These are phyloP conservation scores for Ophiostoma quercus DNA, from an alignment of 2,329 filamentous ascomycete genomes.

Conservation along the genomic window DNA sequence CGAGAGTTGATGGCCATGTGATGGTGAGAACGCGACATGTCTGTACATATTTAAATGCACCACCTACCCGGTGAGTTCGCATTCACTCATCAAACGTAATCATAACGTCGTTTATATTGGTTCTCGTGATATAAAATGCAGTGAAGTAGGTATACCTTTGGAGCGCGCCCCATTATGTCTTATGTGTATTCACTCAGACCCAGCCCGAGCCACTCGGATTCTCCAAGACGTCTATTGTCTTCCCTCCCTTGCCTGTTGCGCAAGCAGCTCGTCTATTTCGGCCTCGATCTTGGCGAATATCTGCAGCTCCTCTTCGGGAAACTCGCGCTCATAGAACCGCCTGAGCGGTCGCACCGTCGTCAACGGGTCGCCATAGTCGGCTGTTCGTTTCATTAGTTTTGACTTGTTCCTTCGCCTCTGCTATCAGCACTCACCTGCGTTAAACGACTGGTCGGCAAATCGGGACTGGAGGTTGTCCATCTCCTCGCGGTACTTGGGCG, in stretches of 20 bases:
- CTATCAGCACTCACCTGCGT: conserved; percentile 43
- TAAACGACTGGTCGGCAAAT: conserved; percentile 45
- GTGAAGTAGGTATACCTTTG: neutral
- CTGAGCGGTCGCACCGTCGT: conserved; percentile 35
- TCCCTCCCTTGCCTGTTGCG: neutral
- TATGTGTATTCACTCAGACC: too few species aligned
- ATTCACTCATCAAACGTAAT: neutral
- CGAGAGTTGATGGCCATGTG: neutral
- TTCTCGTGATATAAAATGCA: neutral
- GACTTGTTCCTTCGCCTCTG: too few species aligned
- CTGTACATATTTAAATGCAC: too few species aligned
- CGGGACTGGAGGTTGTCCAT: conserved; percentile 37
- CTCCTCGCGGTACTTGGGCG: conserved; percentile 41
- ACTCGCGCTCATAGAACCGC: conserved; percentile 22
- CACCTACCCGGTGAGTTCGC: neutral
- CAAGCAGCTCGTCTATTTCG: neutral
- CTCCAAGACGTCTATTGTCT: neutral
- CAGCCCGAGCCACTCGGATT: neutral
- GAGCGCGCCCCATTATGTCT: too few species aligned
- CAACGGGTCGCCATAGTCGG: conserved; percentile 46
- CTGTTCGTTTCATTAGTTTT: conserved; percentile 27
- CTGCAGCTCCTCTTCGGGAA: neutral
- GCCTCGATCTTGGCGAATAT: neutral
- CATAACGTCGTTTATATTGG: neutral
- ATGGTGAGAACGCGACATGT: too few species aligned